Evolutionary conservation across 1,284 basidiomycete species (phyloP).

Genomic region (Ganoderma resinaceum): DNA sequence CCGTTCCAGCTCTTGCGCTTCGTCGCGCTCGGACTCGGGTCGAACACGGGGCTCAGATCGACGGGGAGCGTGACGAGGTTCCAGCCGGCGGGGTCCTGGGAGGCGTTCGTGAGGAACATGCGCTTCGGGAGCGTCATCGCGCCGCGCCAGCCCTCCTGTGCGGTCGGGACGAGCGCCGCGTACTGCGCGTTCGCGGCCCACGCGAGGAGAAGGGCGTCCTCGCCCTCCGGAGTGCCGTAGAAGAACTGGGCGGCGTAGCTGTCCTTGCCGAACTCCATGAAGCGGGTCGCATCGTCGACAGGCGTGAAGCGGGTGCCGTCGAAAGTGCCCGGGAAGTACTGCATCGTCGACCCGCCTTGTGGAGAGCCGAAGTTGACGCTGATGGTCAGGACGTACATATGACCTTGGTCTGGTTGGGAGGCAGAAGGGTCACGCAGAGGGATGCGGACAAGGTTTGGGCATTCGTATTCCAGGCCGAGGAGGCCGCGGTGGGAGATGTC

Average conservation of each 20-base stretch:
- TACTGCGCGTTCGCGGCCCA: slow-evolving; percentile 26
- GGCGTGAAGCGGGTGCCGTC: slow-evolving; percentile 26
- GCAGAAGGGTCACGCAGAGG: slow-evolving; percentile 14
- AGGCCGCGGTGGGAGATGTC: slow-evolving; percentile 23
- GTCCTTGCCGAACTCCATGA: slow-evolving; percentile 29
- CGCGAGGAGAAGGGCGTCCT: slow-evolving; percentile 21
- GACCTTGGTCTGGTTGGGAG: neutral
- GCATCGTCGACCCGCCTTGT: slow-evolving; percentile 16
- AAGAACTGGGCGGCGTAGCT: slow-evolving; percentile 31
- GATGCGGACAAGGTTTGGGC: slow-evolving; percentile 28
- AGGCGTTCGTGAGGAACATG: slow-evolving; percentile 19
- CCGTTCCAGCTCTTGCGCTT: neutral
- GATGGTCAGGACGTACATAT: slow-evolving; percentile 24
- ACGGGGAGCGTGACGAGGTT: slow-evolving; percentile 22
- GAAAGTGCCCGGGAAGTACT: slow-evolving; percentile 29
- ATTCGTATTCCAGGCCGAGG: slow-evolving; percentile 25
- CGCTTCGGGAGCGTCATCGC: slow-evolving; percentile 25
- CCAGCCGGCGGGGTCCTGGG: slow-evolving; percentile 10
- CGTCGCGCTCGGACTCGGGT: neutral
- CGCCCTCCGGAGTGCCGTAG: slow-evolving; percentile 20
- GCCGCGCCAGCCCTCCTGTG: slow-evolving; percentile 28
- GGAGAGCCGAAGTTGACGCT: slow-evolving; percentile 25
- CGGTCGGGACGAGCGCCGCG: slow-evolving; percentile 21
- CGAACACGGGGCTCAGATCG: slow-evolving; percentile 1
- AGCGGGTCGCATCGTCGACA: slow-evolving; percentile 17